Percentiles rank a stretch among this genome's conserved stretches.
phyloP scores from a whole-genome alignment of 129 eudicot genomes.

The Lonicera japonica region DNA sequence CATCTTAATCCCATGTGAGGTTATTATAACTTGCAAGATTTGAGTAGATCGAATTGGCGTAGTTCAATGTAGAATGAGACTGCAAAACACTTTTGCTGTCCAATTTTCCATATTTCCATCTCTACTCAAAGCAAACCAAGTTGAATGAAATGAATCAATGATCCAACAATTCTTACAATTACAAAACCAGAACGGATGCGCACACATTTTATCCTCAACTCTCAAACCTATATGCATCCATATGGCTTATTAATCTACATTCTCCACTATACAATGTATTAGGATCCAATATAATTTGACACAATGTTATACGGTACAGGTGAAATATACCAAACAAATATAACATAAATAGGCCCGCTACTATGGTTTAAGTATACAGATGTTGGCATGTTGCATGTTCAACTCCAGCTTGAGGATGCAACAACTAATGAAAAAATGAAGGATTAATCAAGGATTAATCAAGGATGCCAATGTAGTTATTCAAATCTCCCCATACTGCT shows the following conservation, averaged over 20 bases:
- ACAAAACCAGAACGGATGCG: background rate
- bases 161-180: background rate
- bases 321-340: background rate
- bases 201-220: background rate
- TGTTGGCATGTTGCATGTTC: background rate
- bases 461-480: conserved; percentile 26
- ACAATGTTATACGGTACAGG: background rate
- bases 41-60: no score
- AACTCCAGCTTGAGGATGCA: no score
- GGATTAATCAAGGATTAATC: background rate
- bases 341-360: background rate
- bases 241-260: background rate
- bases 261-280: background rate
- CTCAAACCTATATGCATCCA: background rate
- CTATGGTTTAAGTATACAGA: no score
- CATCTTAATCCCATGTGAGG: no score
- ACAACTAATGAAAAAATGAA: background rate
- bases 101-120: no score
- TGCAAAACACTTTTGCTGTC: no score
- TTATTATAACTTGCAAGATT: no score
- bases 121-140: no score
- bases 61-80: no score
- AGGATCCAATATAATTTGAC: background rate
- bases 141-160: no score
- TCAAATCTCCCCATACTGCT: conserved; percentile 77